phyloP scores from a whole-genome alignment of 75 land plant genomes.

The Picea sitchensis region DNA sequence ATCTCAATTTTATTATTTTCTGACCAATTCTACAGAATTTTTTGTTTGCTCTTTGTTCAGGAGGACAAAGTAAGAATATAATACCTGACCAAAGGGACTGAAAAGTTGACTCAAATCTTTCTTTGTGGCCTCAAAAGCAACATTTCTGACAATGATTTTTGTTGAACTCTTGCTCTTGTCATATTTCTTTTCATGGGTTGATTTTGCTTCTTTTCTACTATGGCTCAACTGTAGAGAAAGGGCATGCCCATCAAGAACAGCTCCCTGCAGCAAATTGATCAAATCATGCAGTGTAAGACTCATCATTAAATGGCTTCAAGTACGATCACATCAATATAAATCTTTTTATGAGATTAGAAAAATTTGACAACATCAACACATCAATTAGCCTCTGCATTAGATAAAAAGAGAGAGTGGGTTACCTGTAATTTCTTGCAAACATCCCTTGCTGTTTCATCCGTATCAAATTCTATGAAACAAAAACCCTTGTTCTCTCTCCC shows the following conservation, averaged over 20 bases:
- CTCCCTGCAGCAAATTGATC: conserved; percentile 54
- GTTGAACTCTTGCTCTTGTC: conserved; percentile 76
- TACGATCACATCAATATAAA: too few species aligned
- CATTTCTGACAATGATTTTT: conserved; percentile 90
- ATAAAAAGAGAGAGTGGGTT: background rate
- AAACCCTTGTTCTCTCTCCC: conserved; percentile 65
- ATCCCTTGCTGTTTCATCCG: conserved; percentile 68
- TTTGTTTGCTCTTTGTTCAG: background rate
- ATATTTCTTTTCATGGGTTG: conserved; percentile 30
- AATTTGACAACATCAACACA: too few species aligned
- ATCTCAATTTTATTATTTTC: background rate
- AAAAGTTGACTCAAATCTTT: conserved; percentile 92
- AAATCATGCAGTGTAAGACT: too few species aligned
- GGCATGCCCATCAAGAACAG: conserved; percentile 97
- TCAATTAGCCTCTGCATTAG: background rate
- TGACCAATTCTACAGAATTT: background rate
- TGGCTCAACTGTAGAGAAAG: conserved; percentile 86
- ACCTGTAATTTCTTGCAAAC: conserved; percentile 91
- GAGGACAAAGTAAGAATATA: background rate
- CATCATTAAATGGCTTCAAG: too few species aligned
- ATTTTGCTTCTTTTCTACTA: conserved; percentile 38
- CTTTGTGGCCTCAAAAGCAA: conserved; percentile 97
- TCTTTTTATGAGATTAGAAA: background rate
- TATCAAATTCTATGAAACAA: conserved; percentile 95
- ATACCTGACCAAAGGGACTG: conserved; percentile 96